Percentiles rank a stretch among this genome's conserved stretches.
Conservation (phyloP, 805 yeast species). For the Zygosaccharomyces bailii region DNA sequence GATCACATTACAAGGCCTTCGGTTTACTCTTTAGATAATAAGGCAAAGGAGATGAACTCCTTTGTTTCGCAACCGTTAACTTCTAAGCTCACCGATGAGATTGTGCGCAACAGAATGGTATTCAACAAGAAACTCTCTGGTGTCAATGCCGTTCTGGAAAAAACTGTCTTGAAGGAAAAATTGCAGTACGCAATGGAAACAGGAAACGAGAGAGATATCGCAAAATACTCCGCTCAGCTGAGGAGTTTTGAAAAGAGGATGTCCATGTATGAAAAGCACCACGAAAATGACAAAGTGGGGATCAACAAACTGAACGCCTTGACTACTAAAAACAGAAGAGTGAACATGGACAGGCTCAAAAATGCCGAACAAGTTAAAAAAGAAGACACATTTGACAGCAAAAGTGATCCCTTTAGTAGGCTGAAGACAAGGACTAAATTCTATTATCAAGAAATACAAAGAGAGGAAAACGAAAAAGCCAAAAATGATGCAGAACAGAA, state of each 20-base stretch:
- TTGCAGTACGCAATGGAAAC: constrained; percentile 69
- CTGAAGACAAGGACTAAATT: constrained; percentile 83
- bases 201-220: constrained; percentile 43
- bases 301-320: constrained; percentile 59
- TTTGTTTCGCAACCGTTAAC: constrained; percentile 67
- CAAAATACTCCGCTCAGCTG: constrained; percentile 47
- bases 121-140: constrained; percentile 57
- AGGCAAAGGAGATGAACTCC: constrained; percentile 55
- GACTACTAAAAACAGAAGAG: constrained; percentile 79
- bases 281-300: constrained; percentile 40
- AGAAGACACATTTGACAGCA: constrained; percentile 38
- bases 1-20: constrained; percentile 53
- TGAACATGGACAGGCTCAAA: constrained; percentile 72
- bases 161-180: constrained; percentile 68
- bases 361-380: constrained; percentile 70
- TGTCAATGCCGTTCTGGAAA: constrained; percentile 71
- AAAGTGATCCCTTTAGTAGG: constrained; percentile 82
- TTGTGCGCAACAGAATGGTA: constrained; percentile 68
- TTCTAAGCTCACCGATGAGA: constrained; percentile 69
- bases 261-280: constrained; percentile 37
- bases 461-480: constrained; percentile 57
- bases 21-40: constrained; percentile 58
- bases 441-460: constrained; percentile 59
- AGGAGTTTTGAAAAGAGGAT: constrained; percentile 41
- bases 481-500: constrained; percentile 50